phyloP scores from a whole-genome alignment of 1,139 yeast genomes.

The Debaryomyces sp. region DNA sequence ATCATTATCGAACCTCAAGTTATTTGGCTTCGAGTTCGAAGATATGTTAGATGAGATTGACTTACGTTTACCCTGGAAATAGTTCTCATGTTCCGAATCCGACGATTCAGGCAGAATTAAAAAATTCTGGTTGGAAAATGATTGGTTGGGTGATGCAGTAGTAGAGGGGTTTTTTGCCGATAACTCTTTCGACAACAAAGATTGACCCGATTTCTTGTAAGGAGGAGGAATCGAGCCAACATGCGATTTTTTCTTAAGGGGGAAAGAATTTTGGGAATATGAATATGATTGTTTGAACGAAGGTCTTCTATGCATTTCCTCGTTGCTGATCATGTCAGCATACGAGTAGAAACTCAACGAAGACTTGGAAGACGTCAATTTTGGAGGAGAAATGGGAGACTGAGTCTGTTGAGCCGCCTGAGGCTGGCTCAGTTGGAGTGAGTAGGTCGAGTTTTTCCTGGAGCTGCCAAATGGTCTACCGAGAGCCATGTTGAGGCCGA shows the following conservation, averaged over 20 bases:
- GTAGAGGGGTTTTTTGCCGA: slow-evolving; percentile 11
- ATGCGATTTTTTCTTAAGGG: slow-evolving; percentile 6
- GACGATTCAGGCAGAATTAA: slow-evolving; percentile 34
- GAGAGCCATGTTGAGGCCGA: slow-evolving; percentile 62
- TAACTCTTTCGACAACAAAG: slow-evolving; percentile 21
- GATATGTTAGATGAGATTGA: slow-evolving; percentile 12
- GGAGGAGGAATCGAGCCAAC: slow-evolving; percentile 9
- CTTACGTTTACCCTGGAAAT: slow-evolving; percentile 10
- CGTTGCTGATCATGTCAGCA: slow-evolving; percentile 75
- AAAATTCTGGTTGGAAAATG: slow-evolving; percentile 21
- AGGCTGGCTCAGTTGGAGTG: slow-evolving; percentile 27
- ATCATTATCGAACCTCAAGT: slow-evolving; percentile 11
- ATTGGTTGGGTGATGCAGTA: slow-evolving; percentile 5
- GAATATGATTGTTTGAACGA: slow-evolving; percentile 41
- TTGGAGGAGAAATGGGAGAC: slow-evolving; percentile 42
- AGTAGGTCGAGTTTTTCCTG: slow-evolving; percentile 43
- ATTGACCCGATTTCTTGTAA: slow-evolving; percentile 10
- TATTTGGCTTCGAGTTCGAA: slow-evolving; percentile 1
- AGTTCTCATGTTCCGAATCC: slow-evolving; percentile 21
- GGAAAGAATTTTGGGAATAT: slow-evolving; percentile 18
- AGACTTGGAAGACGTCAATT: slow-evolving; percentile 45
- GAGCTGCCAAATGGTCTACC: slow-evolving; percentile 48
- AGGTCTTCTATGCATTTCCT: slow-evolving; percentile 63
- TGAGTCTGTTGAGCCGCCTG: slow-evolving; percentile 11
- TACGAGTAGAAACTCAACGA: slow-evolving; percentile 72